Evolutionary conservation across 257 asterid species (phyloP), one percentile per base, ranked within the genome.

Genomic region (Nicotiana noctiflora): DNA sequence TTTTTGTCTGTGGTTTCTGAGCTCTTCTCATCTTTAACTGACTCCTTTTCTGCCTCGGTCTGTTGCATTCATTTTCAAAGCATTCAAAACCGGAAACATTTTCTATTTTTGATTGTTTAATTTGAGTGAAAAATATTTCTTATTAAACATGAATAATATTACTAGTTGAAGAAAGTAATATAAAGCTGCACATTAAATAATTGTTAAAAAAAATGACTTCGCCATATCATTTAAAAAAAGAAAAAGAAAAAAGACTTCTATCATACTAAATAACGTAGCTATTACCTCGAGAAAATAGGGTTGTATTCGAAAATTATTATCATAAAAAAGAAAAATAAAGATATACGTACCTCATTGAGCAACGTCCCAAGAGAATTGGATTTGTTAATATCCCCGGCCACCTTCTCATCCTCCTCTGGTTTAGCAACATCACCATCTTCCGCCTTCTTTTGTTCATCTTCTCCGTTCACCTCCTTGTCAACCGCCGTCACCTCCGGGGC

Each of bases 21-120:
- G 75, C 23, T 76, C 65, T 82, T 67, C 78, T 85, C 83, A 78
- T 79, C 84, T 40, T 82, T 51, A 6, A 80, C 59, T n/a, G 60
- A 56, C 21, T 81, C 85, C 81, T 79, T 80, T 10, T 72, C 83
- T 44, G 83, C 37, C 55, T 34, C 66, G 21, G 53, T 67, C 79
- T 23, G 84, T 25, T 4, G 59, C 29, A 75, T 79, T 83, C 7
- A 79, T 31, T 76, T 70, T 63, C 70, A 55, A 46, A 64, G 72
- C 32, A 81, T 79, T 75, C 49, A 75, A 67, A 34, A 37, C 40
- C 40, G 5, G 8, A 10, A 8, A 40, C 10, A 40, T 40, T 40
- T 40, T 40, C 10, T 8, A 8, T 40, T 0, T 40, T 40, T 8
- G 12, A 8, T 40, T 40, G 3, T 40, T n/a, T n/a, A n/a, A n/a